Conservation (phyloP, 2,329 filamentous ascomycete genomes). For the Geosmithia flava region DNA sequence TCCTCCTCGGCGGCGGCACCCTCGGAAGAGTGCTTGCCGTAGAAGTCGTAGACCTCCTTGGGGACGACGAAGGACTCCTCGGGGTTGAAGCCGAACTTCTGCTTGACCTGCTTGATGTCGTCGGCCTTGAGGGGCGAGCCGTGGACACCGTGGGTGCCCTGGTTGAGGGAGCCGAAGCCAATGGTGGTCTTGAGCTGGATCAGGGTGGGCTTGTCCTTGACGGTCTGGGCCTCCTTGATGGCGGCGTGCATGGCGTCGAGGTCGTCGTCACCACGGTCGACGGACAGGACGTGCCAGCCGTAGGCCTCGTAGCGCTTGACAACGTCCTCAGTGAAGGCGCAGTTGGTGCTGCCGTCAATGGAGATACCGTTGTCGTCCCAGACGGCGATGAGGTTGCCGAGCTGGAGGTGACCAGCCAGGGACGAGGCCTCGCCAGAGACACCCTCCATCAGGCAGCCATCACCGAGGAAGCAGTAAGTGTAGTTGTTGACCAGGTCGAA, state of each 20-base stretch:
- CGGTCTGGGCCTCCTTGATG: conserved; percentile 70
- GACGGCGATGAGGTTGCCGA: conserved; percentile 93
- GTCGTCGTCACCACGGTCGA: conserved; percentile 82
- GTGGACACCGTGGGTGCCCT: conserved; percentile 93
- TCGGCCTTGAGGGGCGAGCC: conserved; percentile 91
- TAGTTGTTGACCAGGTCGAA: conserved; percentile 91
- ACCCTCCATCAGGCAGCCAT: conserved; percentile 98
- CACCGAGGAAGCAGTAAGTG: conserved; percentile 93
- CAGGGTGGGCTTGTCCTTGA: conserved; percentile 92
- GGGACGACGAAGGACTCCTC: conserved; percentile 87
- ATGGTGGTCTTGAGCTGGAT: conserved; percentile 98
- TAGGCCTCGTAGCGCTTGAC: conserved; percentile 90
- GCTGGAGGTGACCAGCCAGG: conserved; percentile 87
- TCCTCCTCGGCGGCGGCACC: conserved; percentile 84
- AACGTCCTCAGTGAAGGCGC: conserved; percentile 95
- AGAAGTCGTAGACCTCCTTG: conserved; percentile 86
- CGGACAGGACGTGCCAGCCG: conserved; percentile 83
- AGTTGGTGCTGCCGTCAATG: conserved; percentile 89
- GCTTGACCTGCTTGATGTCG: conserved; percentile 87
- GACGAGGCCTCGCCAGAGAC: conserved; percentile 87
- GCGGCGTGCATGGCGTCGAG: conserved; percentile 79
- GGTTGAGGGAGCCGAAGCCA: conserved; percentile 83
- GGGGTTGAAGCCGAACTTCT: conserved; percentile 92
- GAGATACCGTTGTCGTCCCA: conserved; percentile 99
- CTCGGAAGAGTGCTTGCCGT: conserved; percentile 71